Evolutionary conservation across 2,329 filamentous ascomycete species (phyloP).

Genomic region (Epichloe hybrida): DNA sequence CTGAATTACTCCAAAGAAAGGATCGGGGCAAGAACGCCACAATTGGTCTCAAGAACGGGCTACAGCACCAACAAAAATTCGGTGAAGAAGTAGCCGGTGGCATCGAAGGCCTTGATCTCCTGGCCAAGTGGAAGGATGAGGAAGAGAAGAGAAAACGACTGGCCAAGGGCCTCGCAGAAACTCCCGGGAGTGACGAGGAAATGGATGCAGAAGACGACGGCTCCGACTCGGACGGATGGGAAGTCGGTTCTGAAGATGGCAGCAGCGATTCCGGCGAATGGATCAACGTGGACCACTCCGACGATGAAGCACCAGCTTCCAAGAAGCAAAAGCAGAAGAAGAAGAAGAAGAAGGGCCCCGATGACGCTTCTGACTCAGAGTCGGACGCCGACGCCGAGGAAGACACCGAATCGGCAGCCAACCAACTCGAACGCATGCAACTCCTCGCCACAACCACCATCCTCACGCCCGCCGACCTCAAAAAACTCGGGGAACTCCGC

Average conservation of each 20-base stretch:
- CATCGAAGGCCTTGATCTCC: conserved; percentile 83
- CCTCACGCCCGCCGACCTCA: conserved; percentile 89
- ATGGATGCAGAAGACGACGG: conserved; percentile 46
- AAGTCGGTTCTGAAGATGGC: conserved; percentile 45
- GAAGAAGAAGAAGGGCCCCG: background rate
- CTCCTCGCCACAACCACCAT: conserved; percentile 87
- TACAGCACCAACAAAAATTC: conserved; percentile 64
- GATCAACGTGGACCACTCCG: conserved; percentile 81
- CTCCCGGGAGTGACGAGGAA: conserved; percentile 44
- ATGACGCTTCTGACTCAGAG: too few species aligned
- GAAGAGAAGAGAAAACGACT: conserved; percentile 61
- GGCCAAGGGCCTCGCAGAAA: conserved; percentile 54
- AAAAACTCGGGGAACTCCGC: conserved; percentile 82
- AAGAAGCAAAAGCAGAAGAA: conserved; percentile 27
- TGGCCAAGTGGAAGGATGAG: conserved; percentile 89
- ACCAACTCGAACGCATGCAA: conserved; percentile 39
- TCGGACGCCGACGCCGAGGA: conserved; percentile 19
- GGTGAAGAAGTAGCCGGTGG: conserved; percentile 69
- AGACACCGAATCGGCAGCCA: conserved; percentile 28
- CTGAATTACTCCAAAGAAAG: conserved; percentile 76
- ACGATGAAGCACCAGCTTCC: conserved; percentile 56
- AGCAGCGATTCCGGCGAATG: conserved; percentile 70
- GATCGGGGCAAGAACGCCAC: conserved; percentile 86
- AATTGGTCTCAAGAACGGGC: conserved; percentile 64
- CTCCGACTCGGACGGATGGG: conserved; percentile 44